A percentile compares a stretch with the other conserved stretches of the same genome.
phyloP scores from a whole-genome alignment of 2,329 filamentous ascomycete species.

The Aspergillus phoenicis region DNA sequence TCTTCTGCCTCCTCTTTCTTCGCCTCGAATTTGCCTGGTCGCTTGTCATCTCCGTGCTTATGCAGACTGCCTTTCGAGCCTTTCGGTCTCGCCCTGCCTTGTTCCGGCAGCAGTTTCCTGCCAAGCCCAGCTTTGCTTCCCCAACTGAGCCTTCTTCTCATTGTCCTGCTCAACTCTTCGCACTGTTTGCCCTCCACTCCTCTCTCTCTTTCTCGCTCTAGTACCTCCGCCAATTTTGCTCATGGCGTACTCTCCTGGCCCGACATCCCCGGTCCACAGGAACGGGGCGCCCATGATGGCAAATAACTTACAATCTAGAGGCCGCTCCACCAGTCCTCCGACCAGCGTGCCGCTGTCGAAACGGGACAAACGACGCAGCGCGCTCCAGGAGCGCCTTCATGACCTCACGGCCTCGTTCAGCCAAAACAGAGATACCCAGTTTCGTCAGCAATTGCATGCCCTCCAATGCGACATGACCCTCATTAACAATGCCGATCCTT shows the following conservation, averaged over 20 bases:
- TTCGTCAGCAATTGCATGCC: slow-evolving; percentile 84
- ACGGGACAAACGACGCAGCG: slow-evolving; percentile 84
- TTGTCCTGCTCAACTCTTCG: not conserved
- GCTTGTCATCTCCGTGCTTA: slow-evolving; percentile 4
- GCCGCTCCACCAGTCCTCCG: slow-evolving; percentile 37
- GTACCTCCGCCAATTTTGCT: slow-evolving; percentile 11
- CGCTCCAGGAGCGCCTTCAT: slow-evolving; percentile 76
- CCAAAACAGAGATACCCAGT: slow-evolving; percentile 78
- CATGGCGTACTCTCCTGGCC: slow-evolving; percentile 47
- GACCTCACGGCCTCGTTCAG: slow-evolving; percentile 76
- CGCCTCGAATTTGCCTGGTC: slow-evolving; percentile 1
- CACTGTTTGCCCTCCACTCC: slow-evolving; percentile 7
- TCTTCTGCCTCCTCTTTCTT: slow-evolving; percentile 21
- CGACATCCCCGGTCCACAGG: slow-evolving; percentile 33
- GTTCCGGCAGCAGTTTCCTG: not conserved
- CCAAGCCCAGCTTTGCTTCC: not conserved
- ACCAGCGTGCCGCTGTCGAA: slow-evolving; percentile 64
- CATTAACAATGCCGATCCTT: slow-evolving; percentile 82
- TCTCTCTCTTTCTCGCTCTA: slow-evolving; percentile 10
- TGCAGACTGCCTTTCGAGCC: slow-evolving; percentile 1
- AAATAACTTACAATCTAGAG: slow-evolving; percentile 27
- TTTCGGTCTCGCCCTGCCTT: not conserved
- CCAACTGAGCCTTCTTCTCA: not conserved
- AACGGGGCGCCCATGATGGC: slow-evolving; percentile 22
- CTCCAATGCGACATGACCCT: slow-evolving; percentile 89